These are phyloP conservation scores for Teratosphaeria zuluensis DNA, from an alignment of 2,329 filamentous ascomycete genomes.

Conservation along the genomic window DNA sequence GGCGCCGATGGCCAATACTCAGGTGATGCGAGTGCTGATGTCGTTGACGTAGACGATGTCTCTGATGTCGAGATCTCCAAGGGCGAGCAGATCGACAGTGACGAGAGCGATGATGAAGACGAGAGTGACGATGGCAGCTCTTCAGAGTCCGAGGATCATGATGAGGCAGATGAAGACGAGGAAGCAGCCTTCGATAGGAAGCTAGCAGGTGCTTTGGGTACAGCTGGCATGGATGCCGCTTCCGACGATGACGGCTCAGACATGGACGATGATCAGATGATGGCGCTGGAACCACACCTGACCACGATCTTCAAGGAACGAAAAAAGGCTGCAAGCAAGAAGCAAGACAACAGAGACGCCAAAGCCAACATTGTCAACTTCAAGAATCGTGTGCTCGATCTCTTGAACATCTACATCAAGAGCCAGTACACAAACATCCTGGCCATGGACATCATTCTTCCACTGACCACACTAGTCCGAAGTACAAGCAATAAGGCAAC, in stretches of 20 bases:
- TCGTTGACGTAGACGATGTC: conserved; percentile 25
- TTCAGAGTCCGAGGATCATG: conserved; percentile 25
- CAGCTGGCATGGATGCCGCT: conserved; percentile 51
- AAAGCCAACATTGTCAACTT: conserved; percentile 86
- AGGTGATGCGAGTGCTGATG: conserved; percentile 18
- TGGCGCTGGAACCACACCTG: conserved; percentile 73
- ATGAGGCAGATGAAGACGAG: conserved; percentile 38
- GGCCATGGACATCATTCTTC: conserved; percentile 60
- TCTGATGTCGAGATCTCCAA: conserved; percentile 28
- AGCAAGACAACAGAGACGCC: conserved; percentile 77
- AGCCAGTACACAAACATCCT: conserved; percentile 61
- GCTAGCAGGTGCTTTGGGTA: conserved; percentile 68
- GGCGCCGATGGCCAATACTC: conserved; percentile 8
- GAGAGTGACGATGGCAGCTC: conserved; percentile 12
- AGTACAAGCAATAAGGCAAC: conserved; percentile 70
- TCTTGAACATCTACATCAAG: conserved; percentile 76
- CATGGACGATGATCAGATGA: conserved; percentile 96
- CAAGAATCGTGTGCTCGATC: conserved; percentile 85
- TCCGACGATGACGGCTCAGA: conserved; percentile 57
- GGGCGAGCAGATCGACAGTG: conserved; percentile 17
- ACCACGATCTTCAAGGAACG: conserved; percentile 76
- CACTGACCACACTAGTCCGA: conserved; percentile 65
- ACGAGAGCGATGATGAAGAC: conserved; percentile 17
- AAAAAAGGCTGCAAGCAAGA: conserved; percentile 54
- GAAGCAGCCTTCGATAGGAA: conserved; percentile 60